These are phyloP conservation scores for Neurospora sp. DNA, from an alignment of 495 filamentous ascomycete genomes.

Conservation along the genomic window DNA sequence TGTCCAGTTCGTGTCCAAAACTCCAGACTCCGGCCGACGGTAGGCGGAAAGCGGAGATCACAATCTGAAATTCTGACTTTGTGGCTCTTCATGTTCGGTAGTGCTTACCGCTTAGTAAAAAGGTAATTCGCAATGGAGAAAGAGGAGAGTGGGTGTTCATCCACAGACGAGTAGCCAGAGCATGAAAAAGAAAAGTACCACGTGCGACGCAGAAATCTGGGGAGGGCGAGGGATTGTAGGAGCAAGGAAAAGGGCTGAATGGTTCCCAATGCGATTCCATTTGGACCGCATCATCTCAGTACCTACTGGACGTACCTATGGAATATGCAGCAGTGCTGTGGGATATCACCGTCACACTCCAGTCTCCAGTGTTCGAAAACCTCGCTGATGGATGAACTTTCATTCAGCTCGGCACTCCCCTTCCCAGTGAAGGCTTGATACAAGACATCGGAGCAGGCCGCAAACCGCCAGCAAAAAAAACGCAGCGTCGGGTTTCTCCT, in stretches of 20 bases:
- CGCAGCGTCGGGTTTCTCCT: neutral
- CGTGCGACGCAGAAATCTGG: neutral
- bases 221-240: neutral
- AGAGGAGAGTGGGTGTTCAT: neutral
- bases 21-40: neutral
- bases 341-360: neutral
- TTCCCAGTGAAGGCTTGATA: neutral
- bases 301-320: neutral
- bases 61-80: neutral
- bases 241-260: neutral
- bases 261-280: neutral
- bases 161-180: neutral
- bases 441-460: neutral
- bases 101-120: neutral
- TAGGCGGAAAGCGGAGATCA: neutral
- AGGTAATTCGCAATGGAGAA: neutral
- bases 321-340: neutral
- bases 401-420: neutral
- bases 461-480: neutral
- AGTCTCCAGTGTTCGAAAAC: neutral
- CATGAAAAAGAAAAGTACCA: neutral
- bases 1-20: neutral
- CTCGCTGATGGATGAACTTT: no score
- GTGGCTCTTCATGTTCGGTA: neutral
- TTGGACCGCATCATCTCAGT: neutral